Conservation (phyloP, 192 early-diverging fungal genomes). For the Geranomyces variabilis region DNA sequence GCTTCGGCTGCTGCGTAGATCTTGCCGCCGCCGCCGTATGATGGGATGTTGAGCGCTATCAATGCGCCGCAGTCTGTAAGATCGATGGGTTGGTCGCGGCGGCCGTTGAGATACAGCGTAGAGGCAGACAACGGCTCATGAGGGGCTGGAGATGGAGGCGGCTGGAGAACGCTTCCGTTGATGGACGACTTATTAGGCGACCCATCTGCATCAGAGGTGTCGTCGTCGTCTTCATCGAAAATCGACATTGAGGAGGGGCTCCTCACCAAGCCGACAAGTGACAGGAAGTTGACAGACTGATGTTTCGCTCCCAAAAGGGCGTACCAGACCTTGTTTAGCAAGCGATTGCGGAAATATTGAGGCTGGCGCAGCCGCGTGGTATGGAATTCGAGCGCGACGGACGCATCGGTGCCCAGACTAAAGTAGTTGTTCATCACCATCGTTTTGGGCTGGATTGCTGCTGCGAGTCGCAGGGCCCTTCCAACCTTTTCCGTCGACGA, state of each 20-base stretch:
- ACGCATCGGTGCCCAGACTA: slow-evolving; percentile 32
- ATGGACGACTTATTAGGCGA: not conserved
- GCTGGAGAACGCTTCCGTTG: not conserved
- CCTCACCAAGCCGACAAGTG: slow-evolving; percentile 9
- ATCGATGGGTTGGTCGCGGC: slow-evolving; percentile 18
- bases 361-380: slow-evolving; percentile 28
- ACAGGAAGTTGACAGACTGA: slow-evolving; percentile 15
- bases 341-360: slow-evolving; percentile 31
- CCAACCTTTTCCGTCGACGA: slow-evolving; percentile 25
- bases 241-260: not conserved
- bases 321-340: slow-evolving; percentile 41
- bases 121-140: slow-evolving; percentile 33
- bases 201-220: not conserved
- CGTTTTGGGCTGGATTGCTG: slow-evolving; percentile 10
- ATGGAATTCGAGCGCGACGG: slow-evolving; percentile 36
- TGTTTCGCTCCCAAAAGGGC: slow-evolving; percentile 32
- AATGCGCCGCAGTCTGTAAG: slow-evolving; percentile 31
- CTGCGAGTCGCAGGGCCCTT: slow-evolving; percentile 13
- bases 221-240: slow-evolving; percentile 1
- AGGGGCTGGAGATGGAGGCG: slow-evolving; percentile 14
- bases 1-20: slow-evolving; percentile 37
- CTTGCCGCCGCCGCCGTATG: slow-evolving; percentile 41
- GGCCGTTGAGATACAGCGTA: slow-evolving; percentile 10
- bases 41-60: slow-evolving; percentile 40
- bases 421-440: slow-evolving; percentile 40